These are phyloP conservation scores for Mortierella sp. DNA, from an alignment of 371 early-diverging fungal genomes.

Conservation along the genomic window DNA sequence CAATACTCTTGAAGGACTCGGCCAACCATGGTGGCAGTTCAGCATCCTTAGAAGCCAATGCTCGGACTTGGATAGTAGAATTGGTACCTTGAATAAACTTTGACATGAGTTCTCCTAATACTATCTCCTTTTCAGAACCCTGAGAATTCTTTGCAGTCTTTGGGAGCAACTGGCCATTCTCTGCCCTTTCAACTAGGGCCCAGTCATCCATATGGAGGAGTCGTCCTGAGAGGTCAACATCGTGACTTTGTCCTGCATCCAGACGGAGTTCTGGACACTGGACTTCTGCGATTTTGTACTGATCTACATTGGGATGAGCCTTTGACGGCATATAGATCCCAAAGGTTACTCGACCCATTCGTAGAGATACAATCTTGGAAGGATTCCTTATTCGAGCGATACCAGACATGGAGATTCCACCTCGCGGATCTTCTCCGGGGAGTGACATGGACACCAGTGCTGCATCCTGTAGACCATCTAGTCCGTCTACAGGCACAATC, in stretches of 20 bases:
- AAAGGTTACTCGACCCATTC: slow-evolving; percentile 40
- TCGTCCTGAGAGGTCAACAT: slow-evolving; percentile 27
- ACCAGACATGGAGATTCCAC: slow-evolving; percentile 45
- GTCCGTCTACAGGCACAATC: slow-evolving; percentile 29
- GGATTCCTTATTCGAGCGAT: slow-evolving; percentile 41
- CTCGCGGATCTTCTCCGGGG: slow-evolving; percentile 37
- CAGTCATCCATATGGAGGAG: slow-evolving; percentile 52
- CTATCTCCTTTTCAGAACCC: slow-evolving; percentile 40
- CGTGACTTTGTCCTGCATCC: slow-evolving; percentile 25
- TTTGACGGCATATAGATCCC: slow-evolving; percentile 40
- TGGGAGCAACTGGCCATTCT: too few relatives aligned
- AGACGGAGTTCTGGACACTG: slow-evolving; percentile 19
- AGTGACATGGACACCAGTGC: slow-evolving; percentile 36
- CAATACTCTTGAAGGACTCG: slow-evolving; percentile 31
- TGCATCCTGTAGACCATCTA: slow-evolving; percentile 44
- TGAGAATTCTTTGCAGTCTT: not conserved
- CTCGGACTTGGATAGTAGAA: slow-evolving; percentile 42
- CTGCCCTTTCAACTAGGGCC: slow-evolving; percentile 4
- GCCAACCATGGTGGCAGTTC: slow-evolving; percentile 32
- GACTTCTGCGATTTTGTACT: slow-evolving; percentile 45
- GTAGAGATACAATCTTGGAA: slow-evolving; percentile 28
- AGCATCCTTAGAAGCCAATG: slow-evolving; percentile 28
- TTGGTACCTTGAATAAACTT: slow-evolving; percentile 41
- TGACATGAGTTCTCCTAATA: slow-evolving; percentile 36
- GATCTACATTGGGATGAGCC: slow-evolving; percentile 31